Conservation (phyloP, 176 grass and related monocot species). For the barley (Hordeum vulgare) region MorexV3_pseudomolecules_assembly NC_058523.1:382838923-382839422, state of each 20-base stretch:
- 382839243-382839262: too few species aligned
- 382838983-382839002: neutral
- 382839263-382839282: neutral
- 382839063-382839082: conserved; percentile 9
- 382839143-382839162: neutral
- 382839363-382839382: conserved; percentile 63
- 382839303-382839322: neutral
- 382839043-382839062: neutral
- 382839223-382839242: too few species aligned
- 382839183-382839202: too few species aligned
- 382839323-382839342: conserved; percentile 8
- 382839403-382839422: conserved; percentile 46
- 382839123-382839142: neutral
- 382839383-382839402: conserved; percentile 76
- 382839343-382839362: conserved; percentile 70
- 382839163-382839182: too few species aligned
- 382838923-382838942: neutral
- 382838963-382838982: neutral
- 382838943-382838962: neutral
- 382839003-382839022: neutral
- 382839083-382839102: neutral
- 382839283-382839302: neutral
- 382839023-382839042: neutral
- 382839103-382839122: neutral
- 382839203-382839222: too few species aligned